Percentiles rank a stretch among this genome's conserved stretches.
phyloP scores from a whole-genome alignment of 129 eudicot genomes.

The Escallonia herrerae region DNA sequence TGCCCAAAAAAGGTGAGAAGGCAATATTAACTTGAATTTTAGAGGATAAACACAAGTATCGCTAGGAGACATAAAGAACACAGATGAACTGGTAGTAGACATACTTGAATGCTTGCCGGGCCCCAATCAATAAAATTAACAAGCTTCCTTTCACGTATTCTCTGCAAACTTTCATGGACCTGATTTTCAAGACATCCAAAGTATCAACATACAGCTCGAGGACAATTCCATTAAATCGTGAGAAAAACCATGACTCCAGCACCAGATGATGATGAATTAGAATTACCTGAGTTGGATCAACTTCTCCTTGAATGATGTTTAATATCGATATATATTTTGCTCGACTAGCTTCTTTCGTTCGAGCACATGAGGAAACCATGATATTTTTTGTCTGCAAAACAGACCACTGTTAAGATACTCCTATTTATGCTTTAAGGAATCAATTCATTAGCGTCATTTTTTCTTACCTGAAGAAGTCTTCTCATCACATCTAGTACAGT shows the following conservation, averaged over 20 bases:
- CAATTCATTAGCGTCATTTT: background rate
- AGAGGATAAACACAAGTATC: background rate
- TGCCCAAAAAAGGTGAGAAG: slow-evolving; percentile 21
- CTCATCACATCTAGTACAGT: slow-evolving; percentile 99
- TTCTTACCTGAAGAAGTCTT: slow-evolving; percentile 96
- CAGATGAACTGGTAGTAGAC: background rate
- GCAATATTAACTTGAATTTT: background rate
- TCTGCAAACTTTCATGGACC: slow-evolving; percentile 96
- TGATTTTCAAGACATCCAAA: slow-evolving; percentile 21
- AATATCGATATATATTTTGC: slow-evolving; percentile 93
- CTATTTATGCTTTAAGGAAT: background rate
- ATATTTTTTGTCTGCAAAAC: slow-evolving; percentile 87
- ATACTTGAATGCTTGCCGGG: slow-evolving; percentile 96
- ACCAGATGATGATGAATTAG: background rate
- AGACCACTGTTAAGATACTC: slow-evolving; percentile 23
- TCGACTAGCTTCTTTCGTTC: slow-evolving; percentile 94
- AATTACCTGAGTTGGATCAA: slow-evolving; percentile 96
- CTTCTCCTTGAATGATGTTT: slow-evolving; percentile 98
- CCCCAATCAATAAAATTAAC: slow-evolving; percentile 99
- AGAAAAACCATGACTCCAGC: too few species aligned
- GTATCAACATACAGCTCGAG: slow-evolving; percentile 14
- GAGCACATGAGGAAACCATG: slow-evolving; percentile 96
- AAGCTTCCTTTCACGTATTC: slow-evolving; percentile 96
- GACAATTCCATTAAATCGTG: too few species aligned
- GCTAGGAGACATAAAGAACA: background rate